Percentiles rank a stretch among this genome's conserved stretches.
Conservation (phyloP, 495 filamentous ascomycete genomes). For the Jackrogersella multiformis region DNA sequence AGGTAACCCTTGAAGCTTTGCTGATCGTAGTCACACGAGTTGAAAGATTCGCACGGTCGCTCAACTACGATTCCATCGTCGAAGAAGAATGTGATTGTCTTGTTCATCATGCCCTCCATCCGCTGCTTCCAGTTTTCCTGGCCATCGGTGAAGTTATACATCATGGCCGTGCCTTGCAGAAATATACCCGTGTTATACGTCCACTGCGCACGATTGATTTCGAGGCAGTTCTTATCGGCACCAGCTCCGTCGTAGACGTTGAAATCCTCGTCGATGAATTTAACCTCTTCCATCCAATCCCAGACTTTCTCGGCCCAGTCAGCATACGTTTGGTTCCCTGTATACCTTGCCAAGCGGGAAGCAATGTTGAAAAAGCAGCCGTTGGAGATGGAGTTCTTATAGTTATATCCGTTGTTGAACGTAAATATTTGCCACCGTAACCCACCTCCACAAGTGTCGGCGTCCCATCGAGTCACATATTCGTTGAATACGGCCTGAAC, state of each 20-base stretch:
- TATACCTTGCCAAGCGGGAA: conserved; percentile 77
- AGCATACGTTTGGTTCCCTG: conserved; percentile 77
- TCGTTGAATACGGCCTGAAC: conserved; percentile 82
- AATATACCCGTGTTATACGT: conserved; percentile 80
- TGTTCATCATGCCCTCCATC: conserved; percentile 64
- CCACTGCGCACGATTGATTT: conserved; percentile 73
- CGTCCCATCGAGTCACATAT: conserved; percentile 74
- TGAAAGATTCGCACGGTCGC: conserved; percentile 71
- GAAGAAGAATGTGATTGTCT: conserved; percentile 65
- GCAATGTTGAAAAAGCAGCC: conserved; percentile 85
- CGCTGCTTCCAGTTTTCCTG: conserved; percentile 67
- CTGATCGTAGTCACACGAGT: conserved; percentile 75
- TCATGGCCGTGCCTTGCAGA: conserved; percentile 75
- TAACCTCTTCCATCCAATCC: conserved; percentile 70
- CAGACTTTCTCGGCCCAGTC: conserved; percentile 77
- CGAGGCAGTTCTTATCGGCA: conserved; percentile 64
- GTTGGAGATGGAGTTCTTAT: conserved; percentile 83
- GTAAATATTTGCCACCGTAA: conserved; percentile 86
- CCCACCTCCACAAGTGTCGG: conserved; percentile 74
- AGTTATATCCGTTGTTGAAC: conserved; percentile 82
- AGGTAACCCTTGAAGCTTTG: conserved; percentile 80
- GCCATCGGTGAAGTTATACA: conserved; percentile 73
- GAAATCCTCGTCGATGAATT: conserved; percentile 69
- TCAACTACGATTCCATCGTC: conserved; percentile 69
- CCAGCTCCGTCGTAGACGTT: conserved; percentile 74